Percentiles rank a stretch among this genome's conserved stretches.
Evolutionary conservation across 371 early-diverging fungal species (phyloP).

Genomic region (Nematocida major): DNA sequence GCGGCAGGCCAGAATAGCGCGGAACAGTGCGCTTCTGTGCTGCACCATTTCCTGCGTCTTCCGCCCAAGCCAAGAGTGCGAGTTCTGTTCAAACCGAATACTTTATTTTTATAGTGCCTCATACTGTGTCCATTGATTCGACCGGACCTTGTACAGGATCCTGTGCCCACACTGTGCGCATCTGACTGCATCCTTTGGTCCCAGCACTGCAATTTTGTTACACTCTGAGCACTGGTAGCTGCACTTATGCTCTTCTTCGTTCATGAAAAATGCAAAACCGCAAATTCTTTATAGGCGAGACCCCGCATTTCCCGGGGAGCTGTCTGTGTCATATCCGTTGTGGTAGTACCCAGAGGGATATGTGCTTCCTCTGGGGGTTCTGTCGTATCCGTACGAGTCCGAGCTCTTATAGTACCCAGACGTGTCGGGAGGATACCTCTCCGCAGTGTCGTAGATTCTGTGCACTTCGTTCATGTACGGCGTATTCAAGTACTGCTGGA

Average conservation of each 20-base stretch:
- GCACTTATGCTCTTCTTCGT: constrained; percentile 23
- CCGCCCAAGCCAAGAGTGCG: neutral
- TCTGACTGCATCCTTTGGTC: constrained; percentile 39
- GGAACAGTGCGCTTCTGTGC: neutral
- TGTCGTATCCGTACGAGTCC: constrained; percentile 43
- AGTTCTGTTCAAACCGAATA: neutral
- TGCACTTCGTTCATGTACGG: constrained; percentile 29
- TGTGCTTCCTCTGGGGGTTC: constrained; percentile 11
- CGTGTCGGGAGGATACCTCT: constrained; percentile 17
- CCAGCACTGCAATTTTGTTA: constrained; percentile 17
- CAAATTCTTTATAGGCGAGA: neutral
- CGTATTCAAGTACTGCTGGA: constrained; percentile 78
- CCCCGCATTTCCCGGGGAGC: neutral
- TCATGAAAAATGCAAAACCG: constrained; percentile 19
- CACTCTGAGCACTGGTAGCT: constrained; percentile 51
- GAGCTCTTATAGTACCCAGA: constrained; percentile 21
- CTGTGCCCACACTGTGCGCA: constrained; percentile 40
- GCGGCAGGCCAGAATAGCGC: neutral
- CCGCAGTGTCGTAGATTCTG: constrained; percentile 47
- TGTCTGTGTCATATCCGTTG: constrained; percentile 46
- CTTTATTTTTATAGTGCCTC: constrained; percentile 31
- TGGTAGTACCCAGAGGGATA: constrained; percentile 48
- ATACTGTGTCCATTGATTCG: constrained; percentile 45
- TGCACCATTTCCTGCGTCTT: neutral
- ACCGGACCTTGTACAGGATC: constrained; percentile 43